Conservation (phyloP, 208 protist genomes). For the Leishmania tarentolae region DNA sequence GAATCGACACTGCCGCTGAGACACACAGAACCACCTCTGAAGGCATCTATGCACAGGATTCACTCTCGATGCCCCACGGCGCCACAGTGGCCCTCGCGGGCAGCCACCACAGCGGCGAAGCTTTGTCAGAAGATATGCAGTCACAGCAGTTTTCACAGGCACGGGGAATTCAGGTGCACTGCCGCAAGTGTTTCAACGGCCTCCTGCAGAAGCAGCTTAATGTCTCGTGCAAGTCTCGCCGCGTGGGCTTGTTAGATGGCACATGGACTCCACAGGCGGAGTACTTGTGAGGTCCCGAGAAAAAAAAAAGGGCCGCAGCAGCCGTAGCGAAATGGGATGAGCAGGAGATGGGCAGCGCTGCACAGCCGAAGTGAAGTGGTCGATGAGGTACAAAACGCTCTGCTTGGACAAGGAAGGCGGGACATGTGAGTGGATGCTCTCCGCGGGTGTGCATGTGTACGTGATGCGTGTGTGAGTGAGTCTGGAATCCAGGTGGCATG, state of each 20-base stretch:
- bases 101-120: neutral
- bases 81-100: neutral
- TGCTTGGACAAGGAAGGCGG: neutral
- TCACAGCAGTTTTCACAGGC: conserved; percentile 10
- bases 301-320: neutral
- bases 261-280: conserved; percentile 81
- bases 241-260: conserved; percentile 76
- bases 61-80: neutral
- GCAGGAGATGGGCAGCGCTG: neutral
- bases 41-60: neutral
- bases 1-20: conserved; percentile 30
- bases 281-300: conserved; percentile 35
- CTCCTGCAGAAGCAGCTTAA: conserved; percentile 53
- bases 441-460: neutral
- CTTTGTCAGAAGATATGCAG: neutral
- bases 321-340: neutral
- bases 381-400: neutral
- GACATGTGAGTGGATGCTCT: neutral
- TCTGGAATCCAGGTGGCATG: neutral
- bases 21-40: neutral
- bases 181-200: conserved; percentile 79
- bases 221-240: conserved; percentile 51
- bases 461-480: neutral
- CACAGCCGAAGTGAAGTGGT: neutral
- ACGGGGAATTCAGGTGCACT: conserved; percentile 64